Conservation (phyloP, 1,284 basidiomycete species). For the Cryptococcus sp. region DNA sequence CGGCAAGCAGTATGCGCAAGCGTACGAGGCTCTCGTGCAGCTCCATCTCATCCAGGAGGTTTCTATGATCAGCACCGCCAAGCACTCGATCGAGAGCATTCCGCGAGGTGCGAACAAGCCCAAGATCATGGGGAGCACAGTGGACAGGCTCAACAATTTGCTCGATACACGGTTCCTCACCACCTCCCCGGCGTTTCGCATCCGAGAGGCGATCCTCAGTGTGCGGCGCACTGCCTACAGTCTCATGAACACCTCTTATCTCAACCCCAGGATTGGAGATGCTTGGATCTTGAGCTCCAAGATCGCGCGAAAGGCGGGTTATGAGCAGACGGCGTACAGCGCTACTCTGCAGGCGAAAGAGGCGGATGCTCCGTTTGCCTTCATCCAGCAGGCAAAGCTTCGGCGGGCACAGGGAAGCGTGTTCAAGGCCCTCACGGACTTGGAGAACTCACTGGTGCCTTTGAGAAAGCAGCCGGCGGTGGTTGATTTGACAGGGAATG, state of each 20-base stretch:
- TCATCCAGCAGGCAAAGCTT: slow-evolving; percentile 89
- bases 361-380: slow-evolving; percentile 70
- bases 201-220: slow-evolving; percentile 83
- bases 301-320: slow-evolving; percentile 90
- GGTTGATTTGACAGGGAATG: slow-evolving; percentile 49
- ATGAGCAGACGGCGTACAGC: slow-evolving; percentile 95
- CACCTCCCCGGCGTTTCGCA: slow-evolving; percentile 87
- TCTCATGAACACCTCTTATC: slow-evolving; percentile 24
- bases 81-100: slow-evolving; percentile 10
- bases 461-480: background rate
- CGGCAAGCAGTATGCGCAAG: slow-evolving; percentile 75
- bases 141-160: slow-evolving; percentile 20
- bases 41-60: slow-evolving; percentile 88
- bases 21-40: slow-evolving; percentile 82
- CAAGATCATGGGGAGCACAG: slow-evolving; percentile 8
- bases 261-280: slow-evolving; percentile 65
- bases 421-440: slow-evolving; percentile 80
- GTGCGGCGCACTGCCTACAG: slow-evolving; percentile 83
- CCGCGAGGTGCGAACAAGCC: slow-evolving; percentile 10
- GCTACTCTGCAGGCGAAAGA: slow-evolving; percentile 88
- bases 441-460: slow-evolving; percentile 69
- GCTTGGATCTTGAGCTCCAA: slow-evolving; percentile 93
- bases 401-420: slow-evolving; percentile 76
- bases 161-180: slow-evolving; percentile 40
- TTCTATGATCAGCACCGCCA: slow-evolving; percentile 65